Conservation (phyloP, 2,329 filamentous ascomycete species). For the Boeremia lycopersici region DNA sequence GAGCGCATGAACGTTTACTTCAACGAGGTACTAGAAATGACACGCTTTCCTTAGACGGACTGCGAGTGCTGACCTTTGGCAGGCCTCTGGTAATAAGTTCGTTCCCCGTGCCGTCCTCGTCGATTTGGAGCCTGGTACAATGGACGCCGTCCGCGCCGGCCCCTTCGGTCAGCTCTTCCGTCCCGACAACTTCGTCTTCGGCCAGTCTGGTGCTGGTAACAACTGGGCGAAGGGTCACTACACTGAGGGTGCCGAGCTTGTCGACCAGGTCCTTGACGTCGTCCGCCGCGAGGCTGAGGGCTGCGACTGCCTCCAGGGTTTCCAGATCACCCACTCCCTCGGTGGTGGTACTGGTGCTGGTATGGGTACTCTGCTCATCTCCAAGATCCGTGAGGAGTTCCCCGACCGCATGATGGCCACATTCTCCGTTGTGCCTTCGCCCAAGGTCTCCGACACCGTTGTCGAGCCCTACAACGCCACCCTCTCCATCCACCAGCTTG, state of each 20-base stretch:
- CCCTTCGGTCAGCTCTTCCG: conserved; percentile 99
- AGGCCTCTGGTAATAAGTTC: conserved; percentile 98
- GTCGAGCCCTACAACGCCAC: conserved; percentile 99
- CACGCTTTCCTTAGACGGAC: conserved; percentile 3
- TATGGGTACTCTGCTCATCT: conserved; percentile 99
- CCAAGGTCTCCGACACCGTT: conserved; percentile 99
- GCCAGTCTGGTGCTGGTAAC: conserved; percentile 99
- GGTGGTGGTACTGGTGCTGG: conserved; percentile 99
- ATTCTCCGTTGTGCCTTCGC: conserved; percentile 97
- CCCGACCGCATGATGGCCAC: conserved; percentile 99
- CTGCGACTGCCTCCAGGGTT: conserved; percentile 99
- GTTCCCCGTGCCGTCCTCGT: conserved; percentile 98
- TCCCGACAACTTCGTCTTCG: conserved; percentile 99
- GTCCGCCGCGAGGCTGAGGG: conserved; percentile 98
- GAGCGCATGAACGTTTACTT: conserved; percentile 99
- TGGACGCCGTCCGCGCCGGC: conserved; percentile 98
- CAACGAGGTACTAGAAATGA: conserved; percentile 71
- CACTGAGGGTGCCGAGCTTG: conserved; percentile 98
- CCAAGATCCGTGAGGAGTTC: conserved; percentile 99
- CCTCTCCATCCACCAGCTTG: conserved; percentile 97
- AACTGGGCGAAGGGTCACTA: conserved; percentile 99
- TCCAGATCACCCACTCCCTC: conserved; percentile 99
- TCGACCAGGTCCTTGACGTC: conserved; percentile 97
- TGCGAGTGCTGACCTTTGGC: conserved; percentile 32
- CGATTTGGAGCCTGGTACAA: conserved; percentile 99